Base-by-base conservation (phyloP, 2,329 filamentous ascomycete genomes). In the Taxawa tesnikishii region DNA sequence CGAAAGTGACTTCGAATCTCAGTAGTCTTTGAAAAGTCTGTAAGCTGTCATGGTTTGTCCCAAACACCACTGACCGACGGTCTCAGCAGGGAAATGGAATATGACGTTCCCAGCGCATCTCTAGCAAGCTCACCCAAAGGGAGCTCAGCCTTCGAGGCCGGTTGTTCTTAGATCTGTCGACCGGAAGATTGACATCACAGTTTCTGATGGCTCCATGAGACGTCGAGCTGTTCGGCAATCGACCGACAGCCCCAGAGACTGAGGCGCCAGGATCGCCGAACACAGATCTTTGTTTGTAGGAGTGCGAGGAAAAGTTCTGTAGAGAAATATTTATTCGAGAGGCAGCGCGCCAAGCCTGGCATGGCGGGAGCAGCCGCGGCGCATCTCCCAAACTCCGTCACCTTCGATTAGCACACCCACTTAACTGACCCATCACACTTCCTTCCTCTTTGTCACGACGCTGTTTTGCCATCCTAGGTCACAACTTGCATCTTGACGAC, bases 91-190 rank as follows among this genome's bases (percentile, higher is more conserved):
- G 83, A 77, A 62, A 67, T 76, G 81, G 80, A 88, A 88, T 88
- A 85, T 87, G 75, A 75, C 72, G 72, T 70, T 77, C 67, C 64
- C 65, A 60, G 61, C 60, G 56, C 49, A 55, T 62, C 58, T 55
- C 55, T 63, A 65, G 70, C 68, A 70, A 73, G 71, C 72, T 83
- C 78, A 79, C 69, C 67, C 60, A 44, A 4, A 60, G 70, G 76
- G 76, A 82, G 67, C 73, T 72, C 69, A 73, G 71, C 73, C 69
- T 67, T 50, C 46, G 66, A 40, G 35, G 44, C 40, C 43, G 59
- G 63, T 90, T 72, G 51, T 59, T 94, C 79, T 92, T 59, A 83
- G 79, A 90, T 77, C 82, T 90, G 85, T 93, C 83, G 81, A 85
- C 83, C 75, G 79, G 81, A 87, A 67, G 61, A 83, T 80, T 76